Conservation (phyloP, 305 asterid genomes). For the Fraxinus nigra region DNA sequence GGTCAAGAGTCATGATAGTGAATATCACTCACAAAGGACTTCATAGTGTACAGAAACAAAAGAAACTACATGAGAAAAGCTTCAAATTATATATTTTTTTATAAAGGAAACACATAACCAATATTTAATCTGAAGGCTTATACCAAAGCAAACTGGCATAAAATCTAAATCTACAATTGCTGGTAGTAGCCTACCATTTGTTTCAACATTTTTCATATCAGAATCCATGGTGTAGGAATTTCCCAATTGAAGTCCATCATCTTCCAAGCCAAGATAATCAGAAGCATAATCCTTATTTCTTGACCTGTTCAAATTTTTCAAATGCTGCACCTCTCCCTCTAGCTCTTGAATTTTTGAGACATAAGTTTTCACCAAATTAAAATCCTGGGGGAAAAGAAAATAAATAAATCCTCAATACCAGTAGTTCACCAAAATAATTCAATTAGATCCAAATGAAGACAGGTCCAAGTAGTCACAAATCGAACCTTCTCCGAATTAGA, state of each 20-base stretch:
- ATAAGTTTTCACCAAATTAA: slow-evolving; percentile 65
- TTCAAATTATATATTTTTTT: neutral
- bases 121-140: neutral
- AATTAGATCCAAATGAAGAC: neutral
- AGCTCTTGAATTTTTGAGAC: slow-evolving; percentile 71
- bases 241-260: slow-evolving; percentile 44
- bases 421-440: slow-evolving; percentile 2
- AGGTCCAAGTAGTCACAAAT: slow-evolving; percentile 8
- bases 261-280: slow-evolving; percentile 51
- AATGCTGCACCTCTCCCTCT: slow-evolving; percentile 61
- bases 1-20: slow-evolving; percentile 13
- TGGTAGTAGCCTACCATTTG: slow-evolving; percentile 55
- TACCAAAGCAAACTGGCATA: neutral
- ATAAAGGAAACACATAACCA: neutral
- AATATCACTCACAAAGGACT: slow-evolving; percentile 5
- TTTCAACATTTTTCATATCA: slow-evolving; percentile 47
- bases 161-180: slow-evolving; percentile 13
- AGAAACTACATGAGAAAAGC: slow-evolving; percentile 6
- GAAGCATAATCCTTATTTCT: slow-evolving; percentile 36
- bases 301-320: slow-evolving; percentile 40
- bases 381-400: slow-evolving; percentile 42
- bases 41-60: neutral
- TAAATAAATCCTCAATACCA: neutral
- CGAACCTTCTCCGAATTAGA: slow-evolving; percentile 59
- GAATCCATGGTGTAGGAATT: slow-evolving; percentile 43